These are phyloP conservation scores for Penicillium waksmanii DNA, from an alignment of 495 filamentous ascomycete genomes.

Conservation along the genomic window DNA sequence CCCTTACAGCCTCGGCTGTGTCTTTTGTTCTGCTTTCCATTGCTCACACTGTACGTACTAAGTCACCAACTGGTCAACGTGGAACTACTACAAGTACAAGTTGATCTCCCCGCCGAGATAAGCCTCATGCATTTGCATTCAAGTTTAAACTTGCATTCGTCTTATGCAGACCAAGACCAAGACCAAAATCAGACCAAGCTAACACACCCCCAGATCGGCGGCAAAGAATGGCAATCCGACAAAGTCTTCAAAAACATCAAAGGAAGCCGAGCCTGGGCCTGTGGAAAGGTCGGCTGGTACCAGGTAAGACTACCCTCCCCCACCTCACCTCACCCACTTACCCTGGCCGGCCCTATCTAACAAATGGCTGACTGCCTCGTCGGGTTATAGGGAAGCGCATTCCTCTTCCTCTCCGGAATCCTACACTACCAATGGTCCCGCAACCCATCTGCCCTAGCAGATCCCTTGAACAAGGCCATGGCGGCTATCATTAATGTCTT, in stretches of 20 bases:
- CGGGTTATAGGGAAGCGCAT: slow-evolving; percentile 30
- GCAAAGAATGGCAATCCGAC: slow-evolving; percentile 33
- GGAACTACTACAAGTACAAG: too few relatives aligned
- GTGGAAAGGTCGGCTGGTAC: slow-evolving; percentile 37
- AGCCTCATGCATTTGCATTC: neutral
- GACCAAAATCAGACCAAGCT: too few relatives aligned
- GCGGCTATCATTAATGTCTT: slow-evolving; percentile 31
- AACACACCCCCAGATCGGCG: slow-evolving; percentile 13
- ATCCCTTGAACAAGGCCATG: slow-evolving; percentile 35
- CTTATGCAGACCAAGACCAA: too few relatives aligned
- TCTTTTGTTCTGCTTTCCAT: slow-evolving; percentile 28
- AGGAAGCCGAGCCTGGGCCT: slow-evolving; percentile 30
- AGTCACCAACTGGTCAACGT: too few relatives aligned
- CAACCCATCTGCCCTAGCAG: slow-evolving; percentile 27
- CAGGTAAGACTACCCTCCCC: slow-evolving; percentile 24
- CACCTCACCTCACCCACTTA: neutral
- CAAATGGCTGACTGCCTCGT: neutral
- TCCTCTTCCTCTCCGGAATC: slow-evolving; percentile 31
- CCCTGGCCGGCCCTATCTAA: neutral
- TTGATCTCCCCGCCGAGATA: neutral
- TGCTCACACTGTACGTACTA: slow-evolving; percentile 30
- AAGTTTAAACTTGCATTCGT: neutral
- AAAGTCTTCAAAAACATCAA: slow-evolving; percentile 29
- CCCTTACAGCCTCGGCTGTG: slow-evolving; percentile 29
- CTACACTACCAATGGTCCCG: slow-evolving; percentile 39